Conservation (phyloP, 1,284 basidiomycete species). For the Pisolithus thermaeus region DNA sequence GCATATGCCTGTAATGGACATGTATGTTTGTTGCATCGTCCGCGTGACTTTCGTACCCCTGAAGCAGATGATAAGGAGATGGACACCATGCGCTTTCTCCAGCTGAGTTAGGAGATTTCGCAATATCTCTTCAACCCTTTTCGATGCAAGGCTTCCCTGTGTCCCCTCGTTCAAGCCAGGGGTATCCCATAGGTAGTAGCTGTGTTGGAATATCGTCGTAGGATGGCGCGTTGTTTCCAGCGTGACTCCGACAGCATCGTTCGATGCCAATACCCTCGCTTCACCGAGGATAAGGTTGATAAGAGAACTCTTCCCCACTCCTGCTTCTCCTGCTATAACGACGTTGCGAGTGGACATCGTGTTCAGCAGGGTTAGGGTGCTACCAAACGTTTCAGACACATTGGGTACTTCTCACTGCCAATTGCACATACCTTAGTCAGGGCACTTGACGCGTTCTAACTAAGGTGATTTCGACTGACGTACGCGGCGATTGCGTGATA, state of each 20-base stretch:
- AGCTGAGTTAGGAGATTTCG: conserved; percentile 23
- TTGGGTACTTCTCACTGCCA: neutral
- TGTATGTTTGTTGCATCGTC: conserved; percentile 26
- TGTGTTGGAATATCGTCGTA: conserved; percentile 16
- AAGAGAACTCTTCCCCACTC: conserved; percentile 30
- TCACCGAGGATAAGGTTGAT: conserved; percentile 25
- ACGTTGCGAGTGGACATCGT: conserved; percentile 20
- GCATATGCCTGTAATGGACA: conserved; percentile 20
- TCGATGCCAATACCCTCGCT: conserved; percentile 18
- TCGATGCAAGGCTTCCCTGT: conserved; percentile 22
- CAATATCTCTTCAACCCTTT: conserved; percentile 23
- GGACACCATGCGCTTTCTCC: conserved; percentile 17
- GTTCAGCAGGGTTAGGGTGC: neutral
- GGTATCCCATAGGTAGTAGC: conserved; percentile 29
- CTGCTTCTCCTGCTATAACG: conserved; percentile 25
- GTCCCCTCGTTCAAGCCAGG: conserved; percentile 28
- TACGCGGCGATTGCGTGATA: neutral
- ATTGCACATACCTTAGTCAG: neutral
- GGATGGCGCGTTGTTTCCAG: conserved; percentile 18
- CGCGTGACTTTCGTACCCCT: conserved; percentile 26
- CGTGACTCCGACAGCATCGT: conserved; percentile 28
- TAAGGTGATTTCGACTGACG: neutral
- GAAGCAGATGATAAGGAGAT: conserved; percentile 28
- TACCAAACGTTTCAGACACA: neutral
- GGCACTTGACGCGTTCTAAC: neutral